Conservation (phyloP, 192 early-diverging fungal species). For the Phlyctochytrium bullatum region DNA sequence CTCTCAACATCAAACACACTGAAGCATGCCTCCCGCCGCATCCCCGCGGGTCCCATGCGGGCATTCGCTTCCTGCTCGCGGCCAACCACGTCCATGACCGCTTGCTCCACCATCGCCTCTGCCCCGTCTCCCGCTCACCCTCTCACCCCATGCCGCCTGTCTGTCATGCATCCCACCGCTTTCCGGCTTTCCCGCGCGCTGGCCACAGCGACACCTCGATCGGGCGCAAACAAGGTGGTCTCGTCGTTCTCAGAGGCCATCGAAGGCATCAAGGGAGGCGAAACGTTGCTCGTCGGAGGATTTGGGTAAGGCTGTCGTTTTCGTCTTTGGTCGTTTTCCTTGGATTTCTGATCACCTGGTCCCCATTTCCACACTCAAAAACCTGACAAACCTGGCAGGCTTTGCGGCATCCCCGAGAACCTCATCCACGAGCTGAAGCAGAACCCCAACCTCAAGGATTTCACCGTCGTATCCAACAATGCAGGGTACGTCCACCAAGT, state of each 20-base stretch:
- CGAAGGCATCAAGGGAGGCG: constrained; percentile 25
- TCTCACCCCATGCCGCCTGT: neutral
- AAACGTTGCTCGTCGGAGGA: constrained; percentile 66
- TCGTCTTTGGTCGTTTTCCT: neutral
- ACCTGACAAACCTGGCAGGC: no score
- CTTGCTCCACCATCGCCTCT: neutral
- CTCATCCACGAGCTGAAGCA: constrained; percentile 64
- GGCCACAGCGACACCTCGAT: neutral
- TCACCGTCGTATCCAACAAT: constrained; percentile 77
- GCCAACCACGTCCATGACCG: neutral
- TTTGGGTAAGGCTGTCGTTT: constrained; percentile 42
- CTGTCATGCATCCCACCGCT: neutral
- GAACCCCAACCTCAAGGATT: constrained; percentile 53
- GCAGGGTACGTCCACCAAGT: constrained; percentile 47
- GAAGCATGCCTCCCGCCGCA: no score
- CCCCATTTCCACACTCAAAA: neutral
- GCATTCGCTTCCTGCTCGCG: no score
- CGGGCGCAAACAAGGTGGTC: constrained; percentile 51
- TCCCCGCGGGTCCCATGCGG: no score
- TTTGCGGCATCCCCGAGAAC: constrained; percentile 82
- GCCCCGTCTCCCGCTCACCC: neutral
- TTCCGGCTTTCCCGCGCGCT: neutral
- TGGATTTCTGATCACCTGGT: neutral
- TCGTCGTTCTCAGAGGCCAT: constrained; percentile 60
- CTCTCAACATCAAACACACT: no score